Evolutionary conservation across 768 basidiomycete species (phyloP), one percentile per base, ranked within the genome.

Genomic region (Amanita molliuscula): DNA sequence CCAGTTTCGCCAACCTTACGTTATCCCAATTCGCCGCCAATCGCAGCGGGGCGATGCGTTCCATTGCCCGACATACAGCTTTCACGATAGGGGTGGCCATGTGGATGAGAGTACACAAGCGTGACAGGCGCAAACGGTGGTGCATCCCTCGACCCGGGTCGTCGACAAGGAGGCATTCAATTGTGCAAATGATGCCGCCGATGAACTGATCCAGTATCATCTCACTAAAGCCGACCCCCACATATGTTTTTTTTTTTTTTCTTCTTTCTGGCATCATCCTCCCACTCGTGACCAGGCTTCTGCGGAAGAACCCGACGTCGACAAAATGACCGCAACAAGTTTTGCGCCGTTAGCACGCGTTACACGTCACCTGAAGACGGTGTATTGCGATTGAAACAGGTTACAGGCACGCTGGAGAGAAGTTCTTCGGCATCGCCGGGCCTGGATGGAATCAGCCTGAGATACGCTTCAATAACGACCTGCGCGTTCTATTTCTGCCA

Each of bases 11-110:
- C 35, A 48, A 37, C 68, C 87, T 67, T 55, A 96, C 93, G 67
- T 97, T 97, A 60, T 97, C 94, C 92, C 94, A 97, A 54, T 76
- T 79, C 56, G 87, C 92, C 15, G 94, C 93, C 6, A 96, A 73
- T 33, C 78, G 72, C 18, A 91, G 74, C 3, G 94, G 94, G 1
- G 93, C 92, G 55, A 96, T 86, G 23, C 81, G 76, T 54, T 88
- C 84, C 83, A 91, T 85, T 0, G 82, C 80, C 37, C 68, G 73
- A 56, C 75, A 77, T 9, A 84, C 77, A 28, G 72, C 67, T 62
- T 75, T 80, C 10, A 80, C 56, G 29, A 74, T 52, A 25, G 62
- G 45, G 53, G 62, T 67, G 10, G 68, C 58, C 65, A 71, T 71
- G 36, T 36, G 47, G n/a, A 18, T 13, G 15, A 8, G 4, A 7